phyloP scores from a whole-genome alignment of 352 stramenopile species.

The Globisporangium solare region DNA sequence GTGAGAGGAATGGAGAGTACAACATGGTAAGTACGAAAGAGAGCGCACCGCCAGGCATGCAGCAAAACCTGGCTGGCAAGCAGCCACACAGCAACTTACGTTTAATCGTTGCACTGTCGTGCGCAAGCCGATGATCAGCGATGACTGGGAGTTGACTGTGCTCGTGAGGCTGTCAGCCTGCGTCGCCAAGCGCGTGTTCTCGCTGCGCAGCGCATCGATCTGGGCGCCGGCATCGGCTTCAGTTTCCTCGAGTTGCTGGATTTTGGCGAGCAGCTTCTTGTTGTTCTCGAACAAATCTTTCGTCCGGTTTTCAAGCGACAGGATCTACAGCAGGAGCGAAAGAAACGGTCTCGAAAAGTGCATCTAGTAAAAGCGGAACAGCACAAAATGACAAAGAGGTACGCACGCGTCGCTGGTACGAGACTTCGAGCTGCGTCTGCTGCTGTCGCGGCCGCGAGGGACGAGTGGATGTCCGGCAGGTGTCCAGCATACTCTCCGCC shows the following conservation, averaged over 20 bases:
- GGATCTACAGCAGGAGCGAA: conserved; percentile 23
- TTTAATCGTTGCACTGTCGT: conserved; percentile 47
- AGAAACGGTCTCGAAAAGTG: neutral
- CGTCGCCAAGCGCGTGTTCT: conserved; percentile 34
- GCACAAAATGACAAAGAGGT: neutral
- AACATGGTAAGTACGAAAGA: neutral
- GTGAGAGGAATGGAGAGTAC: neutral
- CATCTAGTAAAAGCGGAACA: neutral
- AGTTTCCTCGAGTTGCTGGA: conserved; percentile 53
- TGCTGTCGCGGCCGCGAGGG: conserved; percentile 23
- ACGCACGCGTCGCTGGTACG: conserved; percentile 58
- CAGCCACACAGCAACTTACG: conserved; percentile 17
- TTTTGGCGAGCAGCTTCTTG: conserved; percentile 60
- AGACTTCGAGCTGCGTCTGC: conserved; percentile 61
- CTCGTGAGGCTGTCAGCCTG: conserved; percentile 40
- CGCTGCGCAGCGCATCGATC: conserved; percentile 28
- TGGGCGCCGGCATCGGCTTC: conserved; percentile 34
- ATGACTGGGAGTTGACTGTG: conserved; percentile 51
- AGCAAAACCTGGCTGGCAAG: neutral
- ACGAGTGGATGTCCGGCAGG: conserved; percentile 42
- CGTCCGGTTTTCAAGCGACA: conserved; percentile 55
- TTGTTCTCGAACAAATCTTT: conserved; percentile 63
- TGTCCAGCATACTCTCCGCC: conserved; percentile 17
- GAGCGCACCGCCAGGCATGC: conserved; percentile 2
- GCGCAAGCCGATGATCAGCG: conserved; percentile 50